phyloP scores from a whole-genome alignment of 108 stramenopile genomes.

The Conticribra weissflogii region DNA sequence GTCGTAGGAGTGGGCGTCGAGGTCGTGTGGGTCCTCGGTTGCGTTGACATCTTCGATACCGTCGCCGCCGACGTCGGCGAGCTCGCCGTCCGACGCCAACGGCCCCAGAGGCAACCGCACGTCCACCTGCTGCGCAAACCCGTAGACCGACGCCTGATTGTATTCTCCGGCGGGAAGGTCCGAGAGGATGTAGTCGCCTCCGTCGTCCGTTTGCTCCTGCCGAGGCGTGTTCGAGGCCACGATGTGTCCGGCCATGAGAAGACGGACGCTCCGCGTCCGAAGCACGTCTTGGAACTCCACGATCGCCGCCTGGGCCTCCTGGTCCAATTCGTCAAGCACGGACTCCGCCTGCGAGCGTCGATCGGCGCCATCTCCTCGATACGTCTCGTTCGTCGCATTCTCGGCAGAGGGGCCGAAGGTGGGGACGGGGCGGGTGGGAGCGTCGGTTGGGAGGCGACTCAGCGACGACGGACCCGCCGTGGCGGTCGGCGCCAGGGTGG shows the following conservation, averaged over 20 bases:
- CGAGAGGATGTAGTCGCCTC: constrained; percentile 29
- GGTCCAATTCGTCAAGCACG: too few species aligned
- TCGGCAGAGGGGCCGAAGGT: too few species aligned
- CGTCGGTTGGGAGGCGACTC: too few species aligned
- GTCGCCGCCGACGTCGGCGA: constrained; percentile 7
- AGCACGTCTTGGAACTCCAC: too few species aligned
- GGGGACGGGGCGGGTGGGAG: too few species aligned
- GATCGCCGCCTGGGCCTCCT: too few species aligned
- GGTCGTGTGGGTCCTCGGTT: too few species aligned
- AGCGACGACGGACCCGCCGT: background rate
- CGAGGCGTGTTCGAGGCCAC: constrained; percentile 22
- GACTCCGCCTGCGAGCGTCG: too few species aligned
- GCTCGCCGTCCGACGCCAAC: background rate
- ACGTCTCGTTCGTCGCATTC: too few species aligned
- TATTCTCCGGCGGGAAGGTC: constrained; percentile 18
- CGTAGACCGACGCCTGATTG: constrained; percentile 36
- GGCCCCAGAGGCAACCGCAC: constrained; percentile 40
- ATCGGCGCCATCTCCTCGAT: too few species aligned
- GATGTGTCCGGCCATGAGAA: constrained; percentile 48
- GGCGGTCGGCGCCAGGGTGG: background rate
- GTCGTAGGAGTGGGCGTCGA: too few species aligned
- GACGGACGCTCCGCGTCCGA: constrained; percentile 37
- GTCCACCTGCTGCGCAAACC: constrained; percentile 48
- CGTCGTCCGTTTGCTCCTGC: too few species aligned
- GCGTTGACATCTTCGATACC: constrained; percentile 2